These are phyloP conservation scores for Colletotrichum sp. DNA, from an alignment of 2,329 filamentous ascomycete species.

Conservation along the genomic window DNA sequence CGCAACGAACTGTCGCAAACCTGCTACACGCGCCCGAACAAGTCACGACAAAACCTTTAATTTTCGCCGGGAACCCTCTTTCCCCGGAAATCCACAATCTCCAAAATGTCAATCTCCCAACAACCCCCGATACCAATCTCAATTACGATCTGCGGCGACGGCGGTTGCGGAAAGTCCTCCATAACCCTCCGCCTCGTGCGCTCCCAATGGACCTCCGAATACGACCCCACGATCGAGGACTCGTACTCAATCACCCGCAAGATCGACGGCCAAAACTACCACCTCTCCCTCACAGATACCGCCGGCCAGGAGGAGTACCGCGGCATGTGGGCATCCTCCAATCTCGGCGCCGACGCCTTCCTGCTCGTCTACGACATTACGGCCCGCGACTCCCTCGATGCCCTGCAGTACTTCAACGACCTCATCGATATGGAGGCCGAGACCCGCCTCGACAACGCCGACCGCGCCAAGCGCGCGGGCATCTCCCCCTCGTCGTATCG, in stretches of 20 bases:
- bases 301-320: conserved; percentile 92
- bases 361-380: conserved; percentile 90
- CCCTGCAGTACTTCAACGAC: conserved; percentile 79
- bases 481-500: conserved; percentile 33
- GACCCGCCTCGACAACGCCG: conserved; percentile 66
- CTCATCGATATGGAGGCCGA: conserved; percentile 85
- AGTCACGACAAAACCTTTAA: background rate
- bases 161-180: conserved; percentile 83
- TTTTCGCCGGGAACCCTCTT: background rate
- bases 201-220: conserved; percentile 83
- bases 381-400: conserved; percentile 67
- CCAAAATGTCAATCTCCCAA: conserved; percentile 21
- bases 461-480: conserved; percentile 51
- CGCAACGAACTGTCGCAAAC: background rate
- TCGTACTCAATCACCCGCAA: conserved; percentile 82
- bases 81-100: background rate
- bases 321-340: conserved; percentile 81
- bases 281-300: conserved; percentile 80
- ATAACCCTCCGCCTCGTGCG: conserved; percentile 84
- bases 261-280: conserved; percentile 81
- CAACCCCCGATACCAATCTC: conserved; percentile 61
- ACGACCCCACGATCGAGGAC: conserved; percentile 82
- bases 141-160: conserved; percentile 87
- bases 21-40: background rate
- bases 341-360: conserved; percentile 81